These are phyloP conservation scores for Dictyostelium intermedium DNA, from an alignment of 78 protist genomes.

Conservation along the genomic window DNA sequence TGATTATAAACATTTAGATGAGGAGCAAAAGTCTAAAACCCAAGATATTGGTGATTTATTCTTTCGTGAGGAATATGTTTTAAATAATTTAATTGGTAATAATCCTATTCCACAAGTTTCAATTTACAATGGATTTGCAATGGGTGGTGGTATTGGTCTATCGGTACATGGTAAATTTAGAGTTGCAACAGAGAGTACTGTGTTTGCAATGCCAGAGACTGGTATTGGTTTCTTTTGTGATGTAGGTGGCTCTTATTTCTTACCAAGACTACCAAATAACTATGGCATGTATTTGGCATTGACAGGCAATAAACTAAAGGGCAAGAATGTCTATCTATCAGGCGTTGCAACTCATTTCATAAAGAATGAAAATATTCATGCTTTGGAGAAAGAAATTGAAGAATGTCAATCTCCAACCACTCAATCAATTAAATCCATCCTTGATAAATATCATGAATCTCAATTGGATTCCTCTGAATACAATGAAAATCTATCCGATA, in stretches of 20 bases:
- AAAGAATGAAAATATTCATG: neutral
- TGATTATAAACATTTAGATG: neutral
- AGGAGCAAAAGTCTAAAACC: neutral
- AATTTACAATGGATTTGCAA: constrained; percentile 86
- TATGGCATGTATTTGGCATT: constrained; percentile 87
- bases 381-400: constrained; percentile 1
- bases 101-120: constrained; percentile 84
- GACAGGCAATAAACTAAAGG: constrained; percentile 83
- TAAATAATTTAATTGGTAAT: constrained; percentile 80
- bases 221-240: constrained; percentile 91
- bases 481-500: neutral
- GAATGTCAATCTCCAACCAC: neutral
- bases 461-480: neutral
- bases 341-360: constrained; percentile 75
- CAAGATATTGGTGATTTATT: constrained; percentile 54
- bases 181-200: constrained; percentile 89
- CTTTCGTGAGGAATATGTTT: constrained; percentile 89
- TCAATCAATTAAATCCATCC: neutral
- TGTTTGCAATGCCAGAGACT: constrained; percentile 95
- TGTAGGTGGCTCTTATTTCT: constrained; percentile 84
- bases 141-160: constrained; percentile 93
- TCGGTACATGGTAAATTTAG: constrained; percentile 86
- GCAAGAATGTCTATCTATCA: constrained; percentile 4
- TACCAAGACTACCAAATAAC: constrained; percentile 20
- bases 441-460: neutral